Evolutionary conservation across 108 stramenopile species (phyloP), one percentile per base, ranked within the genome.

Genomic region (Nitzschia sp.): DNA sequence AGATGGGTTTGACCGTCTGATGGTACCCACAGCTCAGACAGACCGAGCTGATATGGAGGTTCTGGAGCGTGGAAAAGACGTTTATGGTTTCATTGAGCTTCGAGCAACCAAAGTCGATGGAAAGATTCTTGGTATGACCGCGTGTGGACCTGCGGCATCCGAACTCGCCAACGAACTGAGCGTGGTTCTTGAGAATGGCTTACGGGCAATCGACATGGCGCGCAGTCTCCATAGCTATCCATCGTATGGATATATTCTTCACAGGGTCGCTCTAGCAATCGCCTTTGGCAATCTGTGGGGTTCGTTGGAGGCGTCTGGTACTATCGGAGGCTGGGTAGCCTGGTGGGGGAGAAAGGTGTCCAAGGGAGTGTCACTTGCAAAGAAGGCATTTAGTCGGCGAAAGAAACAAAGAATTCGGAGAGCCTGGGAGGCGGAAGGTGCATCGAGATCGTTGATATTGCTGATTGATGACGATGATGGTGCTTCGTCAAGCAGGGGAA

Each of bases 181-280:
- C 29, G 28, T 84, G 42, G 75, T 71, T 13, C 75, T 84, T 55
- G 18, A 15, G 18, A 72, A 64, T 31, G 25, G 54, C 2, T 48
- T 84, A 29, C 68, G 61, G 2, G 63, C 54, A 2, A 33, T 70
- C 0, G 79, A 79, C 34, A 29, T 84, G 0, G 83, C 83, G 2
- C 46, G 54, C 32, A 64, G 68, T 3, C 35, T 84, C 11, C 79
- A 80, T 34, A 55, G 62, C 18, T 84, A 84, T 66, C 83, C 83
- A 1, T 77, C 76, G 0, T 75, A 84, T 68, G 83, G 83, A 26
- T 84, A 84, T 42, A 49, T 84, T 51, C 29, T 84, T 75, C 54
- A 84, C 48, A 54, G 83, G 23, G 60, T 72, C 5, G 74, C 83
- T 13, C 54, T 84, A 9, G 58, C 75, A 17, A 46, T 80, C 61